Conservation (phyloP, 768 basidiomycete species). For the Suillus alpinus region DNA sequence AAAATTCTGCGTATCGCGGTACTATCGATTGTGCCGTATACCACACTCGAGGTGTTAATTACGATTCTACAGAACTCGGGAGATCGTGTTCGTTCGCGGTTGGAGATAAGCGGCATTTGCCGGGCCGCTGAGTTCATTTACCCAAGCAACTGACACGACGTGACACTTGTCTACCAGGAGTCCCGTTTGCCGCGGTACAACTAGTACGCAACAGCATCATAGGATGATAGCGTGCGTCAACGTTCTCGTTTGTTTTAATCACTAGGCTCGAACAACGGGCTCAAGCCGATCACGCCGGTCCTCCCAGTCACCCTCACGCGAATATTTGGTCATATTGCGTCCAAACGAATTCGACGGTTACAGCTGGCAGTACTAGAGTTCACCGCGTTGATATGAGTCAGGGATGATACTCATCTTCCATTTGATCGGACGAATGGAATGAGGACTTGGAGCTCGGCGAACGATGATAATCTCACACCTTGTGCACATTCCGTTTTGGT, state of each 20-base stretch:
- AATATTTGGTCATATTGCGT: not conserved
- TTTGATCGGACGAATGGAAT: constrained; percentile 5
- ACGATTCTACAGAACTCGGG: not conserved
- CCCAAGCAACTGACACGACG: not conserved
- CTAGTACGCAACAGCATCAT: not conserved
- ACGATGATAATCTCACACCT: not conserved
- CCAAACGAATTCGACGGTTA: not conserved
- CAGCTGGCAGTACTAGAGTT: not conserved
- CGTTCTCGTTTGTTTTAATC: not conserved
- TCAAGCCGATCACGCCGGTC: not conserved
- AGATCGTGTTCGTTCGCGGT: not conserved
- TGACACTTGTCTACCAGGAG: not conserved
- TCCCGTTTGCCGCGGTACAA: not conserved
- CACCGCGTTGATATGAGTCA: not conserved
- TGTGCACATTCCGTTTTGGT: not conserved
- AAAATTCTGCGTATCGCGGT: not conserved
- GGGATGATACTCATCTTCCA: not conserved
- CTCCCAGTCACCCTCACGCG: not conserved
- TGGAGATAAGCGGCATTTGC: constrained; percentile 17
- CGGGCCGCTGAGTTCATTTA: constrained; percentile 16
- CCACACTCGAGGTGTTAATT: not conserved
- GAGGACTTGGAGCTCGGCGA: not conserved
- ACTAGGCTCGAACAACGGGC: not conserved
- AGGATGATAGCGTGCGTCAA: not conserved
- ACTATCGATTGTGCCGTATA: not conserved